Evolutionary conservation across 1,139 yeast species (phyloP).

Genomic region (Kurtzmaniella natalensis): DNA sequence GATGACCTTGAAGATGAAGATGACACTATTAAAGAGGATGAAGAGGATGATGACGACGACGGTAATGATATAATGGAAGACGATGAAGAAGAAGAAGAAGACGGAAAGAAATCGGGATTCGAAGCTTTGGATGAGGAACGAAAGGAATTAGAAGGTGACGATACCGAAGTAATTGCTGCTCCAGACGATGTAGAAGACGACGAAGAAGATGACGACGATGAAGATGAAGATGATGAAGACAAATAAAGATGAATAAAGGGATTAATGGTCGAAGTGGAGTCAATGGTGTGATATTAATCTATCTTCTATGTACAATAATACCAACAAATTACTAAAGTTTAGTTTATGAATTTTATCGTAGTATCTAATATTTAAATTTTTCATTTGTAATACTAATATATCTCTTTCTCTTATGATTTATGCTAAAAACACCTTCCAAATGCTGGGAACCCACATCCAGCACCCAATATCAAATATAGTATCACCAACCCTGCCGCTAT

Average conservation of each 20-base stretch:
- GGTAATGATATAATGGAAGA: constrained; percentile 15
- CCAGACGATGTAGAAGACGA: constrained; percentile 17
- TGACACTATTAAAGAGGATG: constrained; percentile 13
- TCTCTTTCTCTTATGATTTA: no score
- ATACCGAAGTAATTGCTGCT: constrained; percentile 11
- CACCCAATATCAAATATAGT: constrained; percentile 41
- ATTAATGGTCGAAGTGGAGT: no score
- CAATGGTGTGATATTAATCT: no score
- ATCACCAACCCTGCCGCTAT: constrained; percentile 22
- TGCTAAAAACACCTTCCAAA: constrained; percentile 23
- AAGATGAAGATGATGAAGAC: constrained; percentile 12
- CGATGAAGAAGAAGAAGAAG: constrained; percentile 12
- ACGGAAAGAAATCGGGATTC: constrained; percentile 17
- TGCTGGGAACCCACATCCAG: constrained; percentile 50
- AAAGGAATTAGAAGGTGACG: constrained; percentile 15
- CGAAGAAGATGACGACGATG: constrained; percentile 12
- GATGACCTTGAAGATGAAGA: constrained; percentile 14
- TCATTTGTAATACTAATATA: background rate
- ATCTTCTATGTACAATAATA: no score
- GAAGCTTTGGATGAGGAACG: constrained; percentile 18
- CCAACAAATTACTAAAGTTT: no score
- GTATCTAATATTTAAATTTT: no score
- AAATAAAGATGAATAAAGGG: background rate
- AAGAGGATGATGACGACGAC: constrained; percentile 14
- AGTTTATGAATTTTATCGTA: no score